Conservation (phyloP, 2,329 filamentous ascomycete genomes). For the Torrubiella hemipterigena region DNA sequence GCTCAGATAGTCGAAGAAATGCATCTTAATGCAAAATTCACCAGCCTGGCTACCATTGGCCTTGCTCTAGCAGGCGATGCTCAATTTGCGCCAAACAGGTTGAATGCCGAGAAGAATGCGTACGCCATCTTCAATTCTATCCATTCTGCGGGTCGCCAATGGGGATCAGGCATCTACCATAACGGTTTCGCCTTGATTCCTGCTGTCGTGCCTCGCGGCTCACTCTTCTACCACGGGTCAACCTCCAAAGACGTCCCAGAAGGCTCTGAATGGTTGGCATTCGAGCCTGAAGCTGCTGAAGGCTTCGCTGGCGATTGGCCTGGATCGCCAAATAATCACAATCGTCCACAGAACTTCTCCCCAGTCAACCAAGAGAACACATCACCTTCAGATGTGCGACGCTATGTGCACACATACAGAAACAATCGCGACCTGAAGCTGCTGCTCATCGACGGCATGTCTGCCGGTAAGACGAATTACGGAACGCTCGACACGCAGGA, state of each 20-base stretch:
- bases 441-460: conserved; percentile 60
- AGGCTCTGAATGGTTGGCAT: conserved; percentile 60
- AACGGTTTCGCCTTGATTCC: conserved; percentile 66
- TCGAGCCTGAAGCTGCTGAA: conserved; percentile 63
- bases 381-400: conserved; percentile 16
- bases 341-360: not conserved
- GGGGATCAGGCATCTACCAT: conserved; percentile 60
- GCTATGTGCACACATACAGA: conserved; percentile 57
- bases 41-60: no score
- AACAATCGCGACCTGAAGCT: conserved; percentile 45
- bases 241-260: conserved; percentile 28
- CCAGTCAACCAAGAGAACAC: not conserved
- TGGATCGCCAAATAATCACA: not conserved
- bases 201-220: conserved; percentile 50
- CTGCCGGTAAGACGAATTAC: conserved; percentile 50
- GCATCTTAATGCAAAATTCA: no score
- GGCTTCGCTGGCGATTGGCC: conserved; percentile 27
- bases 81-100: no score
- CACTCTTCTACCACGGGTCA: conserved; percentile 57
- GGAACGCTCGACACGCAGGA: conserved; percentile 62
- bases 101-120: conserved; percentile 36
- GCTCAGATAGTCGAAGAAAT: no score
- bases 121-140: conserved; percentile 62
- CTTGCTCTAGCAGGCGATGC: no score
- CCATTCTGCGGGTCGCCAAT: conserved; percentile 61